A percentile compares a stretch with the other conserved stretches of the same genome.
Conservation (phyloP, 176 grass and related monocot genomes). For the Lolium rigidum region DNA sequence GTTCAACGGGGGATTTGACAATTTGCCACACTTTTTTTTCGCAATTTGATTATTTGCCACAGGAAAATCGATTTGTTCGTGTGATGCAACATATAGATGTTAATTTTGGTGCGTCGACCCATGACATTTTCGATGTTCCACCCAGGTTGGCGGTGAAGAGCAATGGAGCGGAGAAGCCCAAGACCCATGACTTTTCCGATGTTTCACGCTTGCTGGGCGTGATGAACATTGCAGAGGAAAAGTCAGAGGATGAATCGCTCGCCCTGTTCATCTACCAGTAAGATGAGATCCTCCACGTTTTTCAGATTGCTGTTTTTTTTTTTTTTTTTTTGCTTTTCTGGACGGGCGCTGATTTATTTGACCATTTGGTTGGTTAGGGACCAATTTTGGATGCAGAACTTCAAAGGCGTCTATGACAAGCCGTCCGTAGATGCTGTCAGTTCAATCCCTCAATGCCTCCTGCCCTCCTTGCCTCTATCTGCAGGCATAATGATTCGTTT, state of each 20-base stretch:
- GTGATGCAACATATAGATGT: background rate
- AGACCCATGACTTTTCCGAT: background rate
- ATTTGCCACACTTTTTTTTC: too few relatives aligned
- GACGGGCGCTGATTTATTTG: background rate
- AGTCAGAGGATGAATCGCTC: background rate
- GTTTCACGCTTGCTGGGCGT: background rate
- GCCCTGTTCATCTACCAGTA: background rate
- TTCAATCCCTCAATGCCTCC: background rate
- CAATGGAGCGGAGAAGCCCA: background rate
- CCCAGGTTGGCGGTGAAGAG: conserved; percentile 12
- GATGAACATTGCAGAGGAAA: background rate
- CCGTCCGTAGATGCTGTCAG: background rate
- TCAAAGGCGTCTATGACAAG: conserved; percentile 3
- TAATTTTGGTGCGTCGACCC: background rate
- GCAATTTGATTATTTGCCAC: too few relatives aligned
- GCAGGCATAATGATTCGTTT: background rate
- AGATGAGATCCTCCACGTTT: background rate
- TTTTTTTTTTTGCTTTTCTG: background rate
- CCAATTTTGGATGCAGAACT: background rate
- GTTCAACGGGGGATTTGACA: background rate
- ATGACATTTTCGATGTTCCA: background rate
- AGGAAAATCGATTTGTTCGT: background rate
- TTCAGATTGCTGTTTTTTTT: background rate
- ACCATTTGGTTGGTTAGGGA: conserved; percentile 5
- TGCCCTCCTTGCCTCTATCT: background rate